These are phyloP conservation scores for Sechiopsis laciniata DNA, from an alignment of 306 rosid genomes.

Conservation along the genomic window DNA sequence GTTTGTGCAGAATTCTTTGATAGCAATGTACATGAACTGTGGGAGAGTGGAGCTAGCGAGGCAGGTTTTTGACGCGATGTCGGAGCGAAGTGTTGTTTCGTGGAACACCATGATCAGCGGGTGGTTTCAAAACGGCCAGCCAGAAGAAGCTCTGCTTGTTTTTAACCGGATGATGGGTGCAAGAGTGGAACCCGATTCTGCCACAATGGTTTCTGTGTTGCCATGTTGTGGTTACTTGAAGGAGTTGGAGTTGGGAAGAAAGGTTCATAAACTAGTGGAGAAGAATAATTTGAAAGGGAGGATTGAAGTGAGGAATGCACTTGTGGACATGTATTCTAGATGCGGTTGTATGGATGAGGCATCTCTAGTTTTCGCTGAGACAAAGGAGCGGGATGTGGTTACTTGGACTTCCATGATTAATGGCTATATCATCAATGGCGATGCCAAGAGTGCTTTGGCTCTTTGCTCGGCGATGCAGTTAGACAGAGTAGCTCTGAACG, in stretches of 20 bases:
- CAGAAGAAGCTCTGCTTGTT: constrained; percentile 42
- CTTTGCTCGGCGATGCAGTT: constrained; percentile 56
- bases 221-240: constrained; percentile 62
- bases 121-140: constrained; percentile 45
- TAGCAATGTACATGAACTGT: constrained; percentile 77
- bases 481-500: constrained; percentile 62
- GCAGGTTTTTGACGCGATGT: constrained; percentile 51
- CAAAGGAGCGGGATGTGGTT: constrained; percentile 63
- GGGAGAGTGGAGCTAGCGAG: constrained; percentile 47
- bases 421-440: constrained; percentile 61
- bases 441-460: constrained; percentile 52
- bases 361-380: constrained; percentile 29
- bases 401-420: constrained; percentile 80
- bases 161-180: constrained; percentile 54
- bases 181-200: constrained; percentile 60
- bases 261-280: constrained; percentile 44
- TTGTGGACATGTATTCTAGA: constrained; percentile 76
- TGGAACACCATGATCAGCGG: constrained; percentile 86
- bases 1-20: constrained; percentile 62
- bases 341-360: constrained; percentile 69
- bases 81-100: constrained; percentile 54
- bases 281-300: constrained; percentile 51
- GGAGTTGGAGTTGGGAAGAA: constrained; percentile 45
- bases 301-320: constrained; percentile 47
- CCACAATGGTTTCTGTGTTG: constrained; percentile 67